Conservation (phyloP, 495 filamentous ascomycete genomes). For the Penicillium angulare region DNA sequence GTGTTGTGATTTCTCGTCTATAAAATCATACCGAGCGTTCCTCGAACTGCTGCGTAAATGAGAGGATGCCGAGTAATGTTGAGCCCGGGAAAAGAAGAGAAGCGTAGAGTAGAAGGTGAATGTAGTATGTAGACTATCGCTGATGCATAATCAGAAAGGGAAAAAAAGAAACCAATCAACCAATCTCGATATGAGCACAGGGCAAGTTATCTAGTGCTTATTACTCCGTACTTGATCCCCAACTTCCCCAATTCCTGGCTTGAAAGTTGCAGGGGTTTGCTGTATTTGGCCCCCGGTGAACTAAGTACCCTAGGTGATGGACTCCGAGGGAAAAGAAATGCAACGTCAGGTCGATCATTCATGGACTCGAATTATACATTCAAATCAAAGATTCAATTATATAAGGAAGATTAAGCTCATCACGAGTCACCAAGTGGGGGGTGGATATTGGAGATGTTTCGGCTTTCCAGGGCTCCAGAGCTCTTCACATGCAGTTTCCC, state of each 20-base stretch:
- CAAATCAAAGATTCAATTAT: background rate
- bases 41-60: constrained; percentile 8
- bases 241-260: constrained; percentile 23
- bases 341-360: background rate
- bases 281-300: constrained; percentile 43
- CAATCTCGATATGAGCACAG: background rate
- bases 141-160: constrained; percentile 4
- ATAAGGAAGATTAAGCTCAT: background rate
- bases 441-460: background rate
- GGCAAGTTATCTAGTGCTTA: constrained; percentile 7
- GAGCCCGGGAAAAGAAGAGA: background rate
- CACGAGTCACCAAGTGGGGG: background rate
- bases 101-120: background rate
- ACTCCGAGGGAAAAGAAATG: constrained; percentile 16
- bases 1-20: constrained; percentile 5
- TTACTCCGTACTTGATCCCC: background rate
- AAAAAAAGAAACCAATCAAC: background rate
- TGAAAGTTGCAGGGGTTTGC: constrained; percentile 13
- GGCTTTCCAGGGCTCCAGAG: background rate
- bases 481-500: background rate
- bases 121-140: constrained; percentile 6
- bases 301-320: constrained; percentile 1
- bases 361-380: too few relatives aligned
- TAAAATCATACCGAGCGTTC: constrained; percentile 9
- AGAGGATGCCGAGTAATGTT: constrained; percentile 4